phyloP scores from a whole-genome alignment of 2,329 filamentous ascomycete species.

The Xenosphaeropsis pyriputrescens region DNA sequence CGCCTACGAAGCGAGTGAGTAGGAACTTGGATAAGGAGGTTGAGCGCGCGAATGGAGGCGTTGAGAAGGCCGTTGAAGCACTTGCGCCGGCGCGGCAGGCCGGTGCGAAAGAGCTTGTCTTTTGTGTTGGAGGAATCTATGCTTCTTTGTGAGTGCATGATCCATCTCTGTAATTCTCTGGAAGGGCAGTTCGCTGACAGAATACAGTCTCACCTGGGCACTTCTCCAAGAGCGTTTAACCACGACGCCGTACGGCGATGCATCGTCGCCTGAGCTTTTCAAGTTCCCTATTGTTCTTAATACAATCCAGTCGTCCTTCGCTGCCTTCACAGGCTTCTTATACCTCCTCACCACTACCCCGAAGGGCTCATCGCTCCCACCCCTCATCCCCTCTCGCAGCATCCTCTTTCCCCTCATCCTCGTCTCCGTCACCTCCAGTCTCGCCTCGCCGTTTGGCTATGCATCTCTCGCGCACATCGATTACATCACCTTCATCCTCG shows the following conservation, averaged over 20 bases:
- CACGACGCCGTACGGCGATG: slow-evolving; percentile 68
- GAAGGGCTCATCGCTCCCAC: slow-evolving; percentile 29
- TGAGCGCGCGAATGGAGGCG: slow-evolving; percentile 10
- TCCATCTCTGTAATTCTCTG: background rate
- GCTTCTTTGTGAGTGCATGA: slow-evolving; percentile 65
- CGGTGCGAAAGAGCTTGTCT: slow-evolving; percentile 59
- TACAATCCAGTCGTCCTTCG: slow-evolving; percentile 85
- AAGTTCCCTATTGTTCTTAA: slow-evolving; percentile 92
- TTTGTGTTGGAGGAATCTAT: slow-evolving; percentile 92
- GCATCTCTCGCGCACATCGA: slow-evolving; percentile 86
- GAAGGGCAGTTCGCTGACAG: background rate
- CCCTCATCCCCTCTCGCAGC: slow-evolving; percentile 61
- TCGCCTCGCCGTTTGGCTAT: slow-evolving; percentile 93
- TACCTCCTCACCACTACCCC: slow-evolving; percentile 61
- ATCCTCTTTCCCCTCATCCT: slow-evolving; percentile 71
- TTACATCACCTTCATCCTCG: slow-evolving; percentile 94
- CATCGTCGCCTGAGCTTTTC: slow-evolving; percentile 57
- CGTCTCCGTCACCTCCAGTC: slow-evolving; percentile 73
- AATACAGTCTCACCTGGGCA: slow-evolving; percentile 72
- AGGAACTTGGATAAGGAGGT: slow-evolving; percentile 9
- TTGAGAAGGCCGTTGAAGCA: slow-evolving; percentile 12
- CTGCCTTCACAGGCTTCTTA: slow-evolving; percentile 63
- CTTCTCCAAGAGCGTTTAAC: slow-evolving; percentile 96
- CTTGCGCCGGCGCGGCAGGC: slow-evolving; percentile 27
- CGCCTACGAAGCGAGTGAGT: slow-evolving; percentile 17